Evolutionary conservation across 345 rosid genomes (phyloP).

Genomic region (Gossypium arboreum): DNA sequence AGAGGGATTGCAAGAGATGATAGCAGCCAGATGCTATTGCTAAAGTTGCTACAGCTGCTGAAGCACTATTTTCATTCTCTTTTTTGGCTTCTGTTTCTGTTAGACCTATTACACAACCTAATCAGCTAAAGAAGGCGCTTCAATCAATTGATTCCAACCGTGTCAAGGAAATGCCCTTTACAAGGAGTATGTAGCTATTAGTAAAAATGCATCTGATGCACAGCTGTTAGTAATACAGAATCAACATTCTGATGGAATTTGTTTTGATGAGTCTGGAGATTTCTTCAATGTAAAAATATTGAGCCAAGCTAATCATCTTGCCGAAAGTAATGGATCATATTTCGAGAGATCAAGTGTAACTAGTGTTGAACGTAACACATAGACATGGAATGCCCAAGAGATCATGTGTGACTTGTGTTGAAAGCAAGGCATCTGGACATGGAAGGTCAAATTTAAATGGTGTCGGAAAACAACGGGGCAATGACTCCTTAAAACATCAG

Average conservation of each 20-base stretch:
- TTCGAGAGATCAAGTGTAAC: neutral
- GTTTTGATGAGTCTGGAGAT: no score
- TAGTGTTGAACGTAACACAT: no score
- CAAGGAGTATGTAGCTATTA: no score
- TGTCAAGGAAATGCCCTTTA: neutral
- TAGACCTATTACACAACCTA: neutral
- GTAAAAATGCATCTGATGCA: no score
- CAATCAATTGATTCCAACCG: neutral
- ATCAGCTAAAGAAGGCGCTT: neutral
- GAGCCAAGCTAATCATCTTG: neutral
- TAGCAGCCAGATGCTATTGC: slow-evolving; percentile 1
- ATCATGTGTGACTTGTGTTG: neutral
- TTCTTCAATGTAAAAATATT: neutral
- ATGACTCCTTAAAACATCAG: no score
- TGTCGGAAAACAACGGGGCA: no score
- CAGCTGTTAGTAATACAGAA: no score
- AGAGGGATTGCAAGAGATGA: neutral
- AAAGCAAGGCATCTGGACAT: neutral
- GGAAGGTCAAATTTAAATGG: neutral
- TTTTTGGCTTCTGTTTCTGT: slow-evolving; percentile 4
- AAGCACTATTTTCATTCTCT: neutral
- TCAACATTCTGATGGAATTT: no score
- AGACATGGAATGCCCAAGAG: neutral
- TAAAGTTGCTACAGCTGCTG: neutral
- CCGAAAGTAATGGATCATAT: neutral